Evolutionary conservation across 2,329 filamentous ascomycete species (phyloP).

Genomic region (Aspergillus quadricinctus): DNA sequence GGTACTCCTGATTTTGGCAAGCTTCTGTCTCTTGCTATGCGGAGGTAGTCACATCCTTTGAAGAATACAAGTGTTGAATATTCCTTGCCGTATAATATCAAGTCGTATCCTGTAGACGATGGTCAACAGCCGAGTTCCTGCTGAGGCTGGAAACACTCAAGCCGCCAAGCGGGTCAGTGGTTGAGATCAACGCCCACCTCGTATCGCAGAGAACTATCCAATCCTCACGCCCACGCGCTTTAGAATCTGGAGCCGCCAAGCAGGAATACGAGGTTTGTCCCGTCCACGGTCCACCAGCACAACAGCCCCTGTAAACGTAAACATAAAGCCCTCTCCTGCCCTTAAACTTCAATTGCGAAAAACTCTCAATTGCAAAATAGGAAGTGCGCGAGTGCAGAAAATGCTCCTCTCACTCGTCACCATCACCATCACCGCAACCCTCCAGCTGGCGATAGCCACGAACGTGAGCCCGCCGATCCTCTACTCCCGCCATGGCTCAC

Average conservation of each 20-base stretch:
- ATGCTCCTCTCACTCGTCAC: not conserved
- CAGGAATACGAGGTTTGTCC: not conserved
- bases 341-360: not conserved
- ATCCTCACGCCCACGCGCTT: not conserved
- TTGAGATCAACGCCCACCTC: not conserved
- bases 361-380: not conserved
- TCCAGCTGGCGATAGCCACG: not conserved
- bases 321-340: not conserved
- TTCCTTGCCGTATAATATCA: too few species aligned
- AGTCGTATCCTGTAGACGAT: not conserved
- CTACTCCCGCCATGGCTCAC: not conserved
- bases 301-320: not conserved
- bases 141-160: too few species aligned
- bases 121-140: not conserved
- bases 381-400: not conserved
- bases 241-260: not conserved
- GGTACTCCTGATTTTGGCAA: slow-evolving; percentile 32
- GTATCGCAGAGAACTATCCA: not conserved
- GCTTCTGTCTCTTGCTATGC: slow-evolving; percentile 7
- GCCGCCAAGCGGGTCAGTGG: not conserved
- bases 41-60: not conserved
- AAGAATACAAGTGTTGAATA: too few species aligned
- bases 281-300: not conserved
- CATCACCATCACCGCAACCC: not conserved
- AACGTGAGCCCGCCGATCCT: not conserved